A percentile compares a stretch with the other conserved stretches of the same genome.
phyloP scores from a whole-genome alignment of 352 stramenopile genomes.

The Globisporangium radiosum region DNA sequence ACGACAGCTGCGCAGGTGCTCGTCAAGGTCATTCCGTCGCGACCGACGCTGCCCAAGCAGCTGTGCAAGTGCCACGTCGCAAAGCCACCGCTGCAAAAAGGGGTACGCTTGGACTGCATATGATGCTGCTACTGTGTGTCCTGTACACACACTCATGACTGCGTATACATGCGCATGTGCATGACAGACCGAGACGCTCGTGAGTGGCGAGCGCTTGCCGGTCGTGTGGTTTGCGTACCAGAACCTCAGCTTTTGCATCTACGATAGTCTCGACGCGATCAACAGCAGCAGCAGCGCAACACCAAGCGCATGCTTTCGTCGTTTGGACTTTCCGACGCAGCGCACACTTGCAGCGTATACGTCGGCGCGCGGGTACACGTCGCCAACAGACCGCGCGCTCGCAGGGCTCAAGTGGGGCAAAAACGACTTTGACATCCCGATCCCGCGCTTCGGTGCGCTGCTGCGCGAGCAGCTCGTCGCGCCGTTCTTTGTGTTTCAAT shows the following conservation, averaged over 20 bases:
- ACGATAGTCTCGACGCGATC: constrained; percentile 24
- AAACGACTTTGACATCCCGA: constrained; percentile 86
- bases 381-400: constrained; percentile 10
- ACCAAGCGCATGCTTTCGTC: constrained; percentile 20
- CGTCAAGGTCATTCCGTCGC: constrained; percentile 52
- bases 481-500: constrained; percentile 97
- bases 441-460: constrained; percentile 78
- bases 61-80: constrained; percentile 37
- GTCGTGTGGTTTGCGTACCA: constrained; percentile 74
- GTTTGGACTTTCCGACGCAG: constrained; percentile 40
- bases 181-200: constrained; percentile 10
- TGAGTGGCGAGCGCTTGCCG: constrained; percentile 20
- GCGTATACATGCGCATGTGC: neutral
- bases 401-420: constrained; percentile 32
- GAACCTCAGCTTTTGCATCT: constrained; percentile 71
- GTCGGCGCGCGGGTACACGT: constrained; percentile 13
- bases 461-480: constrained; percentile 91
- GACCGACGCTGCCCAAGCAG: constrained; percentile 40
- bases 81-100: constrained; percentile 13
- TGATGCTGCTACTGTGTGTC: neutral
- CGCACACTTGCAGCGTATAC: constrained; percentile 20
- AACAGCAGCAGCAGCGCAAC: constrained; percentile 9
- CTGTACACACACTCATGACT: neutral
- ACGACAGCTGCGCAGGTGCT: constrained; percentile 13
- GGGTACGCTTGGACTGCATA: constrained; percentile 2